Evolutionary conservation across 1,139 yeast species (phyloP).

Genomic region (Tardiomyces depauwii): DNA sequence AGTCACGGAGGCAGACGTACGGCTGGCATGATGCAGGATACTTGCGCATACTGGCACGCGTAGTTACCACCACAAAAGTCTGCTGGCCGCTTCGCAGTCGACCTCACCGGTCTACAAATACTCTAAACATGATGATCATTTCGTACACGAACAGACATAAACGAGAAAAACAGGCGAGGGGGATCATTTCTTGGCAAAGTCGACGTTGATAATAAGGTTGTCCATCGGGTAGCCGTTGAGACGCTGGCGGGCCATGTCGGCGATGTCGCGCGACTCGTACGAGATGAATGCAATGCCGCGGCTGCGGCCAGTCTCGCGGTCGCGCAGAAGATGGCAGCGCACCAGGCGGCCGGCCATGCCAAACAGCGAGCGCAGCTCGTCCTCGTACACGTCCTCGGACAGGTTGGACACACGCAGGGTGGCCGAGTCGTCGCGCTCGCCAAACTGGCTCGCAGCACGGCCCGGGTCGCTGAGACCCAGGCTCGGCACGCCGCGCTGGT

Average conservation of each 20-base stretch:
- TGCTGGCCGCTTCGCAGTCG: no score
- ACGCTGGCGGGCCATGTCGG: conserved; percentile 66
- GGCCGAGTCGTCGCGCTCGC: conserved; percentile 66
- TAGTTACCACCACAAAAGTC: no score
- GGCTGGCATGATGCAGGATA: no score
- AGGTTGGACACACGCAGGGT: conserved; percentile 89
- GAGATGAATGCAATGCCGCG: conserved; percentile 97
- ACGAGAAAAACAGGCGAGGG: background rate
- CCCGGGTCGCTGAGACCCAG: conserved; percentile 31
- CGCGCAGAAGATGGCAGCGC: conserved; percentile 78
- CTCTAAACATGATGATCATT: background rate
- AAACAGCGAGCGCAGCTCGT: conserved; percentile 63
- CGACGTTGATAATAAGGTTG: conserved; percentile 60
- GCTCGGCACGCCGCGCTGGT: conserved; percentile 52
- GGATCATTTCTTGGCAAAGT: conserved; percentile 22
- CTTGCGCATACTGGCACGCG: no score
- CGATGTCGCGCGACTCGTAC: conserved; percentile 55
- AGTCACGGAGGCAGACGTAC: no score
- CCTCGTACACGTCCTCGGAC: conserved; percentile 78
- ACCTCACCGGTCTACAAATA: no score
- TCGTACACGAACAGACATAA: background rate
- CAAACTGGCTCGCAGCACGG: conserved; percentile 27
- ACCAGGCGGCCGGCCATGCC: conserved; percentile 56
- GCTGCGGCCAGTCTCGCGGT: conserved; percentile 88
- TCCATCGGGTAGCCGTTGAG: conserved; percentile 90